Percentiles rank a stretch among this genome's conserved stretches.
These are phyloP conservation scores for Annulohypoxylon truncatum DNA, from an alignment of 2,329 filamentous ascomycete genomes.

Conservation along the genomic window DNA sequence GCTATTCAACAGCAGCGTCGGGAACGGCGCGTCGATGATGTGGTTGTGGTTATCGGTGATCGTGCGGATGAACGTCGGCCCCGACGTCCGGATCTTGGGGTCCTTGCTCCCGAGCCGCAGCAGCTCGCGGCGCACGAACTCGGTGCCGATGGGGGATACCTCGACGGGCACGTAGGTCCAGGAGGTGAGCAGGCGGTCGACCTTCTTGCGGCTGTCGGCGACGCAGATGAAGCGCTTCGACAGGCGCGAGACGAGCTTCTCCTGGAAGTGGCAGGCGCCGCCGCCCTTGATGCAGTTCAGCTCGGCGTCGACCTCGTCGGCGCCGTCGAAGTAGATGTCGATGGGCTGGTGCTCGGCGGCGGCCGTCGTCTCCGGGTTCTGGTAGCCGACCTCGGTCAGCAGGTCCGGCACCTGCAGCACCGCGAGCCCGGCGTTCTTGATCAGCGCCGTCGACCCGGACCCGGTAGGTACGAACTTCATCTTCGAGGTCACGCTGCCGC, in stretches of 20 bases:
- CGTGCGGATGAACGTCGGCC: conserved; percentile 82
- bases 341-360: conserved; percentile 67
- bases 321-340: conserved; percentile 95
- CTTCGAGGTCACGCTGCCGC: conserved; percentile 61
- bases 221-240: conserved; percentile 90
- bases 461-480: conserved; percentile 95
- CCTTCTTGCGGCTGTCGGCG: conserved; percentile 92
- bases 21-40: conserved; percentile 93
- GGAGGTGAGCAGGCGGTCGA: conserved; percentile 75
- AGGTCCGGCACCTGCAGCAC: conserved; percentile 83
- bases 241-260: conserved; percentile 91
- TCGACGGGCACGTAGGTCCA: conserved; percentile 94
- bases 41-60: conserved; percentile 89
- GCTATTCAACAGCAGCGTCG: conserved; percentile 70
- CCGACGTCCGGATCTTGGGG: conserved; percentile 77
- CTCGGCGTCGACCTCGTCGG: conserved; percentile 94
- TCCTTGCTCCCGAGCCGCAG: conserved; percentile 76
- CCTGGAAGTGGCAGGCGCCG: conserved; percentile 96
- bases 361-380: conserved; percentile 54
- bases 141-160: conserved; percentile 85
- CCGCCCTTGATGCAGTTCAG: conserved; percentile 98
- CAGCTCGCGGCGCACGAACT: conserved; percentile 79
- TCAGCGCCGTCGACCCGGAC: conserved; percentile 88
- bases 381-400: conserved; percentile 61
- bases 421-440: conserved; percentile 80